Conservation (phyloP, 306 rosid species). For the Gynostemma pentaphyllum region DNA sequence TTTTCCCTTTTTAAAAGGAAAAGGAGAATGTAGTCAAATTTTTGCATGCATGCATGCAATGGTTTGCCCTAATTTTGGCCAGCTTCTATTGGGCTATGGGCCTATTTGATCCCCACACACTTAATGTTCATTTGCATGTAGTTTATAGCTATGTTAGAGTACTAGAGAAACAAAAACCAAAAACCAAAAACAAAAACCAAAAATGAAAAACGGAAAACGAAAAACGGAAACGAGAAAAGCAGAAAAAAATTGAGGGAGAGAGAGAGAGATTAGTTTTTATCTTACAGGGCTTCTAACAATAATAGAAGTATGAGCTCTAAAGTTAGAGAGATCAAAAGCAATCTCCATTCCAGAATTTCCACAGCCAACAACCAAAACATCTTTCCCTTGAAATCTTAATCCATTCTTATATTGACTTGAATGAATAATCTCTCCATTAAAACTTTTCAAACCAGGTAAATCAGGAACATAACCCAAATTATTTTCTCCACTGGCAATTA, state of each 20-base stretch:
- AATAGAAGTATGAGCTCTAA: conserved; percentile 11
- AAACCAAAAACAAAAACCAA: too few relatives aligned
- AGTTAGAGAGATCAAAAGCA: conserved; percentile 10
- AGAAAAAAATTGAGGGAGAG: background rate
- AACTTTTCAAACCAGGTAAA: conserved; percentile 14
- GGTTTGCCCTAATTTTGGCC: too few relatives aligned
- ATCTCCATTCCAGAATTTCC: conserved; percentile 34
- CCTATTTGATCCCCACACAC: too few relatives aligned
- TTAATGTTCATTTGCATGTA: too few relatives aligned
- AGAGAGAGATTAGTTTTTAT: background rate
- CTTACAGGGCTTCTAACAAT: conserved; percentile 35
- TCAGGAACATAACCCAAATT: conserved; percentile 5
- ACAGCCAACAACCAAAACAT: conserved; percentile 24
- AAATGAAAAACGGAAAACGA: too few relatives aligned
- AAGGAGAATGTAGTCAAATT: too few relatives aligned
- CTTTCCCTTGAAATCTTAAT: background rate
- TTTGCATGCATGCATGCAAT: too few relatives aligned
- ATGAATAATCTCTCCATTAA: conserved; percentile 14
- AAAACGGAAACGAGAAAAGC: background rate
- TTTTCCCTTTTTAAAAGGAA: too few relatives aligned
- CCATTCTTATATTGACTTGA: conserved; percentile 10
- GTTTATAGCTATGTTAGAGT: too few relatives aligned
- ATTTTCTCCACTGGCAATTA: conserved; percentile 25
- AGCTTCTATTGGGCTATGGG: too few relatives aligned
- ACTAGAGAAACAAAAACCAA: too few relatives aligned